phyloP scores from a whole-genome alignment of 495 filamentous ascomycete species.

The Glutinoglossum americanum region DNA sequence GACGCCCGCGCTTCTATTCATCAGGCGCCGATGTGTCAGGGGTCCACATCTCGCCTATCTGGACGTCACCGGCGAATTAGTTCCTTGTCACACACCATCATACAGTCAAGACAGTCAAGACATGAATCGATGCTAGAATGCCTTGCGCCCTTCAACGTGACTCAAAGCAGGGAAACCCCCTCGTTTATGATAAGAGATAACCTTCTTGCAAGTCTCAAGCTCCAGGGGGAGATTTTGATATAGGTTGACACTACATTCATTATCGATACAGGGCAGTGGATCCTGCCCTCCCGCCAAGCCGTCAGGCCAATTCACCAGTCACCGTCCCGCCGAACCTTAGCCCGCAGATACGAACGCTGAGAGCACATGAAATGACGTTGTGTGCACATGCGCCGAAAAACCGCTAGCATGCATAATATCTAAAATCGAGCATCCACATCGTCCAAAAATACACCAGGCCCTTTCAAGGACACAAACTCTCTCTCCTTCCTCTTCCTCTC shows the following conservation, averaged over 20 bases:
- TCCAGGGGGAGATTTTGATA: too few species aligned
- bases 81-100: too few species aligned
- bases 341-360: too few species aligned
- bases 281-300: too few species aligned
- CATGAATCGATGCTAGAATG: too few species aligned
- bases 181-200: too few species aligned
- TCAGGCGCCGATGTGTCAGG: neutral
- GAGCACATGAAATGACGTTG: neutral
- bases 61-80: neutral
- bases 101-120: too few species aligned
- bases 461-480: neutral
- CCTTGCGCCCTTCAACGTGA: neutral
- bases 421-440: slow-evolving; percentile 4
- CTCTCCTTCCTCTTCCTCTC: neutral
- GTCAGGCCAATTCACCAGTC: too few species aligned
- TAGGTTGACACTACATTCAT: too few species aligned
- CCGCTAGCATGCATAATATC: neutral
- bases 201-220: neutral
- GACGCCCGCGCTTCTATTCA: neutral
- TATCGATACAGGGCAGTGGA: too few species aligned
- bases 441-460: slow-evolving; percentile 1
- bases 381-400: neutral
- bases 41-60: neutral
- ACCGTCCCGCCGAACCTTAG: too few species aligned
- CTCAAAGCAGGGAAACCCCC: neutral